Evolutionary conservation across 2,329 filamentous ascomycete genomes (phyloP), one percentile per base, ranked within the genome.

Genomic region (Nemania serpens): DNA sequence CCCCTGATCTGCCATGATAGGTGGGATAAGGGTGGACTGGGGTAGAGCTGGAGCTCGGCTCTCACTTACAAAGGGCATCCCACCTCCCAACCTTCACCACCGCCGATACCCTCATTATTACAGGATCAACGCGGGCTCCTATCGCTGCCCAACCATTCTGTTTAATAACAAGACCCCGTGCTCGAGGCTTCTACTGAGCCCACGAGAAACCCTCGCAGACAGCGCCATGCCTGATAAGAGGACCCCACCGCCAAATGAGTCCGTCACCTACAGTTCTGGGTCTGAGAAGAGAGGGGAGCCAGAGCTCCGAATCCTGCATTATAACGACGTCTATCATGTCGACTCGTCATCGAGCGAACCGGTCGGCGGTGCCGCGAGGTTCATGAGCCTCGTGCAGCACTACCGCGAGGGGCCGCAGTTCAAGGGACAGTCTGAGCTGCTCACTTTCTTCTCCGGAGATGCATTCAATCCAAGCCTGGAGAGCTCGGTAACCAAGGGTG

Each of bases 241-340:
- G 52, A 70, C 61, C 10, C 67, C 69, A 3, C 71, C 71, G 29
- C 73, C 72, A 2, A 63, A 73, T 48, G 71, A 74, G 57, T 70
- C 70, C 15, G 46, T 73, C 50, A 73, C 71, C 12, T 73, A 71
- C 61, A 71, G 67, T 49, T 74, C 73, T 1, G 73, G 70, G 5
- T 45, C 62, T n/a, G 60, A 63, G 49, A 56, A 66, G 43, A 33
- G 41, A 18, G 77, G 77, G 46, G 74, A 80, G 43, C 90, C 91
- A 46, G 89, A 92, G 73, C 78, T 97, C 52, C 87, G 93, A n/a
- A 77, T 97, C 57, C 74, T 96, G 34, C 93, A 97, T 78, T 97
- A 90, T 81, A 97, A 97, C 76, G 93, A 97, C 77, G 93, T 97
- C 62, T 97, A 97, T 75, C 93, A 97, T 70, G 85, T 97, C 55